Conservation (phyloP, 2,329 filamentous ascomycete genomes). For the Rasamsonia emersonii region DNA sequence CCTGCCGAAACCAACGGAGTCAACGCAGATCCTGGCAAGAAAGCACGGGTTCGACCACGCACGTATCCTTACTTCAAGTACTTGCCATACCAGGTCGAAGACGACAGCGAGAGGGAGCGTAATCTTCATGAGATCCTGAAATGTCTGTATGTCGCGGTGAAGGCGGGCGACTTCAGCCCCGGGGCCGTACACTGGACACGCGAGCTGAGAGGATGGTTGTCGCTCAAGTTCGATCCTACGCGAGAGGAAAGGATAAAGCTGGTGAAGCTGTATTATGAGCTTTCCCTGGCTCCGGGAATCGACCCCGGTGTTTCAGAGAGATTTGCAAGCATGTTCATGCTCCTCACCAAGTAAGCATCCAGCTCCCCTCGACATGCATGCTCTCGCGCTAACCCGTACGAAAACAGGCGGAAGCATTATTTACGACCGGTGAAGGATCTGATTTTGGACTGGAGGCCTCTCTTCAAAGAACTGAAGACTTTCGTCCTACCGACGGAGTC, state of each 20-base stretch:
- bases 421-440: conserved; percentile 83
- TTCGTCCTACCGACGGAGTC: conserved; percentile 82
- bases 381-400: conserved; percentile 16
- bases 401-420: conserved; percentile 79
- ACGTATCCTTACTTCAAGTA: conserved; percentile 90
- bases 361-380: conserved; percentile 1
- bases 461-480: conserved; percentile 87
- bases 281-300: conserved; percentile 80
- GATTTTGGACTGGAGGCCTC: conserved; percentile 82
- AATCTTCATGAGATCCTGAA: conserved; percentile 83
- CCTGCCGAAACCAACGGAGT: conserved; percentile 41
- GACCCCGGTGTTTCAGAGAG: conserved; percentile 75
- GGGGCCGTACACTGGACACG: conserved; percentile 95
- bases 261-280: conserved; percentile 87
- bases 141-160: conserved; percentile 84
- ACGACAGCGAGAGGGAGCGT: conserved; percentile 64
- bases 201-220: conserved; percentile 90
- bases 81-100: conserved; percentile 81
- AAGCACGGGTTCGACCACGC: conserved; percentile 66
- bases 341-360: conserved; percentile 72
- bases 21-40: conserved; percentile 42
- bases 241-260: conserved; percentile 73
- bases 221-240: conserved; percentile 93
- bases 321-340: conserved; percentile 94
- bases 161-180: conserved; percentile 86